phyloP scores from a whole-genome alignment of 345 rosid species.

The Garcia nutans region DNA sequence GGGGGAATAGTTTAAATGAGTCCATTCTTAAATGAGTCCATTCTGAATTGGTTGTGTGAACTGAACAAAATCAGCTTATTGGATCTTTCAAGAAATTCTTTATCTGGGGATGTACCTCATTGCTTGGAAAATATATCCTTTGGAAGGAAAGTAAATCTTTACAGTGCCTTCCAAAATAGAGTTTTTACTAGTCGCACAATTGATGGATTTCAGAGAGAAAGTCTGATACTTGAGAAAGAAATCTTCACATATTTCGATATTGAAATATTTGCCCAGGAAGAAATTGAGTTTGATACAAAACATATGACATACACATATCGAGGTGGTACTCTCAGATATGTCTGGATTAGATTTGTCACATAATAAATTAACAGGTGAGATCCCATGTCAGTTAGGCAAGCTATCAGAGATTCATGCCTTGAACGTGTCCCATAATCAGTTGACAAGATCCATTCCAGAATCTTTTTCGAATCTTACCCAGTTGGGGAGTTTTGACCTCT shows the following conservation, averaged over 20 bases:
- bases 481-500: conserved; percentile 5
- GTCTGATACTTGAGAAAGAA: too few relatives aligned
- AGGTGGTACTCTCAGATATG: background rate
- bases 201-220: background rate
- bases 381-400: background rate
- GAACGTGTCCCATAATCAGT: conserved; percentile 1
- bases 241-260: too few relatives aligned
- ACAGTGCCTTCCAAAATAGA: background rate
- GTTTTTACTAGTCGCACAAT: background rate
- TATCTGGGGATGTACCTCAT: conserved; percentile 8
- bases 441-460: background rate
- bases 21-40: too few relatives aligned
- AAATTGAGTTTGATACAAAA: background rate
- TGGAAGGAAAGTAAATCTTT: background rate
- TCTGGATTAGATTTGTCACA: background rate
- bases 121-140: conserved; percentile 17
- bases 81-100: conserved; percentile 18
- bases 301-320: background rate
- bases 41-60: background rate
- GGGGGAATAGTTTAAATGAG: background rate
- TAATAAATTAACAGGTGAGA: background rate
- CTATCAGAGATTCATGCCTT: background rate
- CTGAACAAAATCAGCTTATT: background rate
- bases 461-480: background rate
- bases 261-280: background rate